Percentiles rank a stretch among this genome's conserved stretches.
These are phyloP conservation scores for Eucalyptus coolabah DNA, from an alignment of 345 rosid genomes.

Conservation along the genomic window DNA sequence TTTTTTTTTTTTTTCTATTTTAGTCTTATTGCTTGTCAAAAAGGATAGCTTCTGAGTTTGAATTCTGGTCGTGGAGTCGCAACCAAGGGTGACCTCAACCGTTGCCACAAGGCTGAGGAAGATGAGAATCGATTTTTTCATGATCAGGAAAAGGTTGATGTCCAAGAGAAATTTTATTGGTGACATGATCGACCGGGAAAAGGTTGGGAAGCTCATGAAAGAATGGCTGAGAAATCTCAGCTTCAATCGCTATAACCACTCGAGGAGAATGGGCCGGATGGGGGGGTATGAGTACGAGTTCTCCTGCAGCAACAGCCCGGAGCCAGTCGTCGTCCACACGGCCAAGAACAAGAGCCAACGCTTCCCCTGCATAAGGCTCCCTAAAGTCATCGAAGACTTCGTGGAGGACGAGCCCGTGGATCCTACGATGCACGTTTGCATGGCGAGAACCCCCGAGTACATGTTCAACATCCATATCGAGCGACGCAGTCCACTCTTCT, in stretches of 20 bases:
- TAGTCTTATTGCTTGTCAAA: neutral
- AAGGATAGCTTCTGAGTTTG: neutral
- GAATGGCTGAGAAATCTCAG: neutral
- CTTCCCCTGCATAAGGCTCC: neutral
- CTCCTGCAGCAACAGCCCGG: constrained; percentile 3
- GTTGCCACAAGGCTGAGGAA: neutral
- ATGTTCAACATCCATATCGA: neutral
- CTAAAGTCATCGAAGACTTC: neutral
- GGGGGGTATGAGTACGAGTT: neutral
- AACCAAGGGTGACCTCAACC: neutral
- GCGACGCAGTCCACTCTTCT: neutral
- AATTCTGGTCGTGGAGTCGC: neutral
- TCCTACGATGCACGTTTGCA: neutral
- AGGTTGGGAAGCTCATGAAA: neutral
- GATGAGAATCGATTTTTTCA: neutral
- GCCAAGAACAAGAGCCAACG: neutral
- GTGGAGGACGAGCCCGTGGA: neutral
- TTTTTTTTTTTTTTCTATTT: no score
- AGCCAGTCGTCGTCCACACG: neutral
- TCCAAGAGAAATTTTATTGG: neutral
- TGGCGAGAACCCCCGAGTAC: neutral
- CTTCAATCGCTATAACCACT: neutral
- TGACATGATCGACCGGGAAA: neutral
- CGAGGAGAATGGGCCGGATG: neutral
- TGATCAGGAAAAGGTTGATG: neutral